A percentile compares a stretch with the other conserved stretches of the same genome.
These are phyloP conservation scores for Penicillium riverlandense DNA, from an alignment of 495 filamentous ascomycete genomes.

Conservation along the genomic window DNA sequence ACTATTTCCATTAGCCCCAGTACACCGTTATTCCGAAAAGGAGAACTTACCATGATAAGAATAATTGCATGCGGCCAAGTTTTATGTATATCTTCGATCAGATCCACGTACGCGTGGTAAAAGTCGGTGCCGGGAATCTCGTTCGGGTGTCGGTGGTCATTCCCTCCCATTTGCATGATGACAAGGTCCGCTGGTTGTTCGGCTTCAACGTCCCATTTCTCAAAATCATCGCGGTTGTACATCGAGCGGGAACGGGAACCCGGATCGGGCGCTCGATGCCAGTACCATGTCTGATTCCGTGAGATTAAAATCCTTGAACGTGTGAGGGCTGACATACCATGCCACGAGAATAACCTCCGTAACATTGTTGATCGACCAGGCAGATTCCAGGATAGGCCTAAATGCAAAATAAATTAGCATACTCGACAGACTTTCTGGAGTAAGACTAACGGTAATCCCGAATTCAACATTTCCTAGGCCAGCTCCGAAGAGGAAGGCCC, in stretches of 20 bases:
- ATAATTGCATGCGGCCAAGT: constrained; percentile 57
- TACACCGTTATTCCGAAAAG: not conserved
- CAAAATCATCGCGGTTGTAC: constrained; percentile 44
- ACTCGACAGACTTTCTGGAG: not conserved
- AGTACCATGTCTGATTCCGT: constrained; percentile 47
- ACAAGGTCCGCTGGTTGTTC: constrained; percentile 59
- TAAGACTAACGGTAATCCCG: constrained; percentile 40
- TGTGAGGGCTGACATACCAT: constrained; percentile 13
- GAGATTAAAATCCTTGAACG: not conserved
- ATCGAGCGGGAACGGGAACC: constrained; percentile 41
- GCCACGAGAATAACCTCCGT: constrained; percentile 30
- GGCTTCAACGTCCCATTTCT: constrained; percentile 52
- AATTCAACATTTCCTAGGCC: constrained; percentile 60
- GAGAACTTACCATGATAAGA: constrained; percentile 48
- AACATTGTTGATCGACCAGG: constrained; percentile 51
- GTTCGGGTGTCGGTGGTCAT: constrained; percentile 55
- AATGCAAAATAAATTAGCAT: not conserved
- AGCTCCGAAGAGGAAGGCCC: constrained; percentile 47
- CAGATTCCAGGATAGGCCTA: constrained; percentile 57
- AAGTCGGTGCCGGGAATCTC: constrained; percentile 48
- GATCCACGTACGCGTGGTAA: constrained; percentile 48
- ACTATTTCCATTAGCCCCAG: constrained; percentile 20
- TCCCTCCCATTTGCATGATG: constrained; percentile 61
- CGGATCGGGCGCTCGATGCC: constrained; percentile 58
- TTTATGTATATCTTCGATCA: constrained; percentile 53